phyloP scores from a whole-genome alignment of 164 flowering plant genomes.

The Platanus orientalis region DNA sequence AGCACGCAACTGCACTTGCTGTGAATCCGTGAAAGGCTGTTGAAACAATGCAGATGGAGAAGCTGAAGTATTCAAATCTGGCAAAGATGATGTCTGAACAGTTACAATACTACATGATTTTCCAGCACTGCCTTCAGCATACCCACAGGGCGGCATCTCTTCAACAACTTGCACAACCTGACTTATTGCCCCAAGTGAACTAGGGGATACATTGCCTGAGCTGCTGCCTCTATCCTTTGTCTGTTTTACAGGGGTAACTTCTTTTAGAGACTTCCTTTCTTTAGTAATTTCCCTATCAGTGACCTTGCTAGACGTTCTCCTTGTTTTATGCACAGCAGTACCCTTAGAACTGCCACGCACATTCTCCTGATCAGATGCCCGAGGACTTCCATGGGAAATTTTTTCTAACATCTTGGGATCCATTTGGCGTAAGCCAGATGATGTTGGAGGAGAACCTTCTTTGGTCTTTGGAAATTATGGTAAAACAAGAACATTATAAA shows the following conservation, averaged over 20 bases:
- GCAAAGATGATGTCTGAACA: constrained; percentile 44
- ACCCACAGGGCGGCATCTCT: constrained; percentile 31
- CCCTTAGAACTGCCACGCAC: constrained; percentile 29
- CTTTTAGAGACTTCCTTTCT: constrained; percentile 40
- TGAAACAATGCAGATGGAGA: constrained; percentile 42
- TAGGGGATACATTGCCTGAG: constrained; percentile 22
- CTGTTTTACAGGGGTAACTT: constrained; percentile 28
- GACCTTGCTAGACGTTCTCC: constrained; percentile 35
- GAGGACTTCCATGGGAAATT: constrained; percentile 28
- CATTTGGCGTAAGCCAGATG: constrained; percentile 23
- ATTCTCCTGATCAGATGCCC: constrained; percentile 23
- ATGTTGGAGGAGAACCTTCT: constrained; percentile 27
- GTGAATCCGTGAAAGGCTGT: constrained; percentile 79
- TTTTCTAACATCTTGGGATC: constrained; percentile 28
- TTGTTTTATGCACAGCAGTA: constrained; percentile 43
- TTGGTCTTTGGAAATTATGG: constrained; percentile 24
- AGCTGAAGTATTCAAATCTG: constrained; percentile 61
- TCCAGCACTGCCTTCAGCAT: constrained; percentile 25
- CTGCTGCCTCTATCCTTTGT: constrained; percentile 29
- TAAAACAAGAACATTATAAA: constrained; percentile 1
- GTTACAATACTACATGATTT: constrained; percentile 35
- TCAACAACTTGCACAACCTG: constrained; percentile 34
- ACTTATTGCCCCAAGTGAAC: constrained; percentile 22
- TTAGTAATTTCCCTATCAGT: constrained; percentile 39
- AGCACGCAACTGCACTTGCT: constrained; percentile 97